phyloP scores from a whole-genome alignment of 2,329 filamentous ascomycete species.

The Trichoderma semiorbis region DNA sequence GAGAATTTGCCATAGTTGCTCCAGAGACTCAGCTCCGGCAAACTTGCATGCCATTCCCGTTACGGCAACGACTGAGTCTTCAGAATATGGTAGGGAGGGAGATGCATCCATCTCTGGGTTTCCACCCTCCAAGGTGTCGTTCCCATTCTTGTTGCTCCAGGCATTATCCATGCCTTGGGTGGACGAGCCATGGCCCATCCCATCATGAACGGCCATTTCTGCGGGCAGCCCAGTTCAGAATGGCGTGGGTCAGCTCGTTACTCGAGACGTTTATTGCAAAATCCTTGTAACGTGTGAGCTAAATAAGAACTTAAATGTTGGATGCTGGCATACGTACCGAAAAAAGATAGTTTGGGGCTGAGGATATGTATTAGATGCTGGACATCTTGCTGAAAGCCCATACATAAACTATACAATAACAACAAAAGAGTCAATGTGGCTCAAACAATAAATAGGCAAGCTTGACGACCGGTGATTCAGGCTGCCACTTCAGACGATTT shows the following conservation, averaged over 20 bases:
- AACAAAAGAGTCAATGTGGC: background rate
- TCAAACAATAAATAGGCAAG: background rate
- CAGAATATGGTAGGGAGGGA: background rate
- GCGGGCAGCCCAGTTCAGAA: background rate
- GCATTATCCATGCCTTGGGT: background rate
- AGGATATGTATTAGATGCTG: background rate
- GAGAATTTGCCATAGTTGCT: constrained; percentile 33
- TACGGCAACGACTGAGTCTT: constrained; percentile 30
- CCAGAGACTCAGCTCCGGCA: constrained; percentile 33
- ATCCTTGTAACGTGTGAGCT: background rate
- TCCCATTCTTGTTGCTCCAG: background rate
- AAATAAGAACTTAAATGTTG: background rate
- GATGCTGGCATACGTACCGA: background rate
- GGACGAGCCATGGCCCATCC: background rate
- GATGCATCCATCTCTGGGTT: background rate
- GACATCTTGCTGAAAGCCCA: background rate
- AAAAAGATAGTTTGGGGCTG: background rate
- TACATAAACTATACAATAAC: background rate
- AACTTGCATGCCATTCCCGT: constrained; percentile 39
- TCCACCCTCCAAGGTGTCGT: background rate
- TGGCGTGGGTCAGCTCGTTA: background rate
- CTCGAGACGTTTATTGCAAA: background rate
- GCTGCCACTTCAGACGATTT: background rate
- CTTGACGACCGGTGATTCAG: background rate
- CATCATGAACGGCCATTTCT: background rate